These are phyloP conservation scores for Coemansia sp. DNA, from an alignment of 192 early-diverging fungal genomes.

Conservation along the genomic window DNA sequence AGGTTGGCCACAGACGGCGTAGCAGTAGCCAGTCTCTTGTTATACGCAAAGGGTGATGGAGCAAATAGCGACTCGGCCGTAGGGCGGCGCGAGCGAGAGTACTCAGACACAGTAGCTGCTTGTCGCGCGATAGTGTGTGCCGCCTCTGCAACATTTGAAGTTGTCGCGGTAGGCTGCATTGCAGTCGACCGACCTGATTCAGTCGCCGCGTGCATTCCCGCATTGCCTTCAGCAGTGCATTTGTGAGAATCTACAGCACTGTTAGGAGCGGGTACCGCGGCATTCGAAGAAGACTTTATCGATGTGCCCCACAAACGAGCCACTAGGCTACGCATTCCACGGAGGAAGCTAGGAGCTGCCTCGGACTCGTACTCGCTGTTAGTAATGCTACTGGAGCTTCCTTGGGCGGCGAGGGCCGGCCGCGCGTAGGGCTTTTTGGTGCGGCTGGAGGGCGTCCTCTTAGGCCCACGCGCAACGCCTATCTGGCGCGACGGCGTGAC, in stretches of 20 bases:
- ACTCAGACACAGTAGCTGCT: slow-evolving; percentile 20
- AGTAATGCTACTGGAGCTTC: neutral
- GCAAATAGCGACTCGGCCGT: slow-evolving; percentile 44
- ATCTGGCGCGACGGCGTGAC: slow-evolving; percentile 37
- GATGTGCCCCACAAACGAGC: slow-evolving; percentile 48
- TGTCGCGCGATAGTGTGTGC: neutral
- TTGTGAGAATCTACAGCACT: neutral
- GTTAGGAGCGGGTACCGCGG: neutral
- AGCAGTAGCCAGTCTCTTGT: slow-evolving; percentile 41
- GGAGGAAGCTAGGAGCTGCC: slow-evolving; percentile 33
- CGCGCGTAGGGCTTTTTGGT: slow-evolving; percentile 43
- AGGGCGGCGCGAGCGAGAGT: slow-evolving; percentile 19
- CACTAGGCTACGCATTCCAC: slow-evolving; percentile 51
- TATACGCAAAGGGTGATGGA: slow-evolving; percentile 53
- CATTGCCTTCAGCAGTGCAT: slow-evolving; percentile 1
- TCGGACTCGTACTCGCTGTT: slow-evolving; percentile 14
- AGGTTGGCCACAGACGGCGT: slow-evolving; percentile 42
- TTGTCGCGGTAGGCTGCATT: neutral
- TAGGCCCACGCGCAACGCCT: slow-evolving; percentile 38
- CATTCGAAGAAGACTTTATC: slow-evolving; percentile 17
- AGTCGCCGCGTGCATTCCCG: neutral
- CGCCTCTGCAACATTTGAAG: neutral
- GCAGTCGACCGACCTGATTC: neutral
- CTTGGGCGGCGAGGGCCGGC: neutral
- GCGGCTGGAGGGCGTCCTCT: slow-evolving; percentile 42